Evolutionary conservation across 352 stramenopile genomes (phyloP).

Genomic region (Phytophthora idaei): DNA sequence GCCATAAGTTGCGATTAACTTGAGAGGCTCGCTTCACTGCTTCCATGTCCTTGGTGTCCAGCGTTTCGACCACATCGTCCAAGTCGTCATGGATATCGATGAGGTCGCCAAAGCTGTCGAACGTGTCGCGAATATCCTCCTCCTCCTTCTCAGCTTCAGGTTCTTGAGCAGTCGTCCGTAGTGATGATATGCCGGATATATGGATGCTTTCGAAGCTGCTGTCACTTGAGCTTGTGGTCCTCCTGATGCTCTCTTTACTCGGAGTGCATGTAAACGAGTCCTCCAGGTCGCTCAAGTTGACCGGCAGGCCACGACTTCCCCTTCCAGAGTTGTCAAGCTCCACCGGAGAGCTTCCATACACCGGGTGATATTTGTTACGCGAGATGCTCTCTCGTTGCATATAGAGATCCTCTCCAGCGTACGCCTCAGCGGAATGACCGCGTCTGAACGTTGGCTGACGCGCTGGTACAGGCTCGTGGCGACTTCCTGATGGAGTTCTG

Average conservation of each 20-base stretch:
- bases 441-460: conserved; percentile 18
- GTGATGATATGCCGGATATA: conserved; percentile 10
- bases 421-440: conserved; percentile 22
- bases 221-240: conserved; percentile 40
- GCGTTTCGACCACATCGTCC: conserved; percentile 45
- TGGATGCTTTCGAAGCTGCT: conserved; percentile 33
- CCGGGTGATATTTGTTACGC: conserved; percentile 1
- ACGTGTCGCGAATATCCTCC: conserved; percentile 30
- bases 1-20: conserved; percentile 44
- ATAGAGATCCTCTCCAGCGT: conserved; percentile 1
- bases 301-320: conserved; percentile 7
- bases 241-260: conserved; percentile 42
- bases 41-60: conserved; percentile 51
- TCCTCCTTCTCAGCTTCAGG: conserved; percentile 33
- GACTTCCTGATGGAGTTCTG: conserved; percentile 23
- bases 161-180: conserved; percentile 12
- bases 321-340: conserved; percentile 28
- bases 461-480: conserved; percentile 9
- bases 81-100: conserved; percentile 36
- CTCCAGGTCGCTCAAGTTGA: conserved; percentile 30
- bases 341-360: conserved; percentile 20
- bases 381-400: conserved; percentile 9
- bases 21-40: conserved; percentile 38
- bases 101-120: conserved; percentile 43
- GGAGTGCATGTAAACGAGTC: conserved; percentile 19